Evolutionary conservation across 2,329 filamentous ascomycete species (phyloP).

Genomic region (Capronia coronata): DNA sequence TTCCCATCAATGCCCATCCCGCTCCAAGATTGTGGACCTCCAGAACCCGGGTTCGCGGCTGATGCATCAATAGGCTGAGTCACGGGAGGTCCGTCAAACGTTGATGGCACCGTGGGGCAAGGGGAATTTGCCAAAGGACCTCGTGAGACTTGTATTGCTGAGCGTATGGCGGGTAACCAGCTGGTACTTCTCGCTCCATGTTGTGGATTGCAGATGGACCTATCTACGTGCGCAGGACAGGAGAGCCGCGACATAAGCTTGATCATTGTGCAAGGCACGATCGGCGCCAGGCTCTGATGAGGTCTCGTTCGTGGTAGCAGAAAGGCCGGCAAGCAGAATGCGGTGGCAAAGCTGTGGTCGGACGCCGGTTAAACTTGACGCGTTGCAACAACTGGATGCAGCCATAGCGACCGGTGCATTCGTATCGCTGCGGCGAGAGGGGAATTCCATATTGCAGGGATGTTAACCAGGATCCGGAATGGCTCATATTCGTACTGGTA

Average conservation of each 20-base stretch:
- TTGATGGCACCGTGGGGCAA: conserved; percentile 6
- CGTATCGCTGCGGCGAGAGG: conserved; percentile 1
- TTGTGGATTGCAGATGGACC: conserved; percentile 9
- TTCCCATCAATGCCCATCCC: conserved; percentile 12
- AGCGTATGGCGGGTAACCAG: background rate
- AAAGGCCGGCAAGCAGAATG: background rate
- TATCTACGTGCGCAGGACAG: conserved; percentile 13
- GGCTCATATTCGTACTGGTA: background rate
- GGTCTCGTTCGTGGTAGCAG: background rate
- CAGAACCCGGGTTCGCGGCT: conserved; percentile 11
- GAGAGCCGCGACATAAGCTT: conserved; percentile 17
- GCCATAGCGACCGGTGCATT: conserved; percentile 7
- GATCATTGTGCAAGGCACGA: background rate
- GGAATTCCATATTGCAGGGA: background rate
- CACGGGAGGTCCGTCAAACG: background rate
- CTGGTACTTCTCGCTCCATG: conserved; percentile 8
- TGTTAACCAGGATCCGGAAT: background rate
- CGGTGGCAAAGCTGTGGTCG: background rate
- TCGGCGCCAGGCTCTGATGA: conserved; percentile 4
- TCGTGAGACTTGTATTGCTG: background rate
- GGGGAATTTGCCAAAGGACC: too few species aligned
- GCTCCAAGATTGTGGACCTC: too few species aligned
- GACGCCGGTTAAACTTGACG: background rate
- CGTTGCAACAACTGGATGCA: background rate
- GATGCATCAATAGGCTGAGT: background rate